Percentiles rank a stretch among this genome's conserved stretches.
These are phyloP conservation scores for Termitomyces titanicus DNA, from an alignment of 768 basidiomycete species.

Conservation along the genomic window DNA sequence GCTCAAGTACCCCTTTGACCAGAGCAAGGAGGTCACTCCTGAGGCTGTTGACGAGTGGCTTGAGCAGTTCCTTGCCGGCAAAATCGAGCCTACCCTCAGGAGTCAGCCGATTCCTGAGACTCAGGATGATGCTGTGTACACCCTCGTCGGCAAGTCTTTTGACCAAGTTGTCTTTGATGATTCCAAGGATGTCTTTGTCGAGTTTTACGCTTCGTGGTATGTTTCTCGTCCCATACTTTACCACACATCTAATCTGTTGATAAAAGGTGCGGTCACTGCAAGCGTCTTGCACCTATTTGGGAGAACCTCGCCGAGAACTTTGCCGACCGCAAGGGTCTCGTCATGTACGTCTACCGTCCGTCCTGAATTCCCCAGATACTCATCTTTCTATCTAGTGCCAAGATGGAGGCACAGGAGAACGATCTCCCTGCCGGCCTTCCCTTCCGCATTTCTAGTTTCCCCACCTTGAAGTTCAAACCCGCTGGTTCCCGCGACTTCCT, in stretches of 20 bases:
- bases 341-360: slow-evolving; percentile 55
- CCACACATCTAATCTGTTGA: background rate
- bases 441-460: slow-evolving; percentile 88
- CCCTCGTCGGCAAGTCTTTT: slow-evolving; percentile 85
- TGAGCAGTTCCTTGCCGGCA: slow-evolving; percentile 62
- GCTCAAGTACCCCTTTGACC: slow-evolving; percentile 87
- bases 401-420: slow-evolving; percentile 96
- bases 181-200: slow-evolving; percentile 90
- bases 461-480: slow-evolving; percentile 94
- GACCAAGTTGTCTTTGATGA: slow-evolving; percentile 85
- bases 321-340: slow-evolving; percentile 65
- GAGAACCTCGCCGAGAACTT: slow-evolving; percentile 87
- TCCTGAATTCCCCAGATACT: slow-evolving; percentile 8
- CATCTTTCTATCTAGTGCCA: slow-evolving; percentile 54
- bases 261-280: slow-evolving; percentile 91
- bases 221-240: slow-evolving; percentile 24
- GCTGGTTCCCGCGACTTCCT: slow-evolving; percentile 85
- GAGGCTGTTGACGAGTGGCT: slow-evolving; percentile 59
- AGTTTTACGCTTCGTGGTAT: slow-evolving; percentile 96
- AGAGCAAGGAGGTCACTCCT: slow-evolving; percentile 56
- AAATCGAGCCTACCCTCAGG: slow-evolving; percentile 83
- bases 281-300: slow-evolving; percentile 94
- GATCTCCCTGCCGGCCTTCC: slow-evolving; percentile 86
- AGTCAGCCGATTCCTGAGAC: slow-evolving; percentile 79
- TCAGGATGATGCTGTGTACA: slow-evolving; percentile 81